Evolutionary conservation across 192 early-diverging fungal genomes (phyloP).

Genomic region (Neocallimastix lanati): DNA sequence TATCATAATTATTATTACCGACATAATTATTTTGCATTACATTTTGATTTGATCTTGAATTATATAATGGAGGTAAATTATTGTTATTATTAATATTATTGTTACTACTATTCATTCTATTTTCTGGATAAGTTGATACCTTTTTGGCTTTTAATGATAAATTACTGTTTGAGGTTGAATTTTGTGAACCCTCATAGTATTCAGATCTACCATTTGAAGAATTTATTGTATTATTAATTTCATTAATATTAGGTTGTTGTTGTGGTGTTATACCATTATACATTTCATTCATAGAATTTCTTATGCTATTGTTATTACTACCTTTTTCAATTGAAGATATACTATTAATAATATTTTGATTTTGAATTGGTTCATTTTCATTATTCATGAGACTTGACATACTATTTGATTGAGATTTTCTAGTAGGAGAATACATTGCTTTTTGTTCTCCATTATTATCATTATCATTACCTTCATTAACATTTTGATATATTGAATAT

Average conservation of each 20-base stretch:
- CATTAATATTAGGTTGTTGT: background rate
- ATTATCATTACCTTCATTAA: background rate
- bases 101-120: too few relatives aligned
- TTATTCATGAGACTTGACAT: background rate
- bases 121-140: background rate
- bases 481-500: background rate
- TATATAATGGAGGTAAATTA: background rate
- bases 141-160: background rate
- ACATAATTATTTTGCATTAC: background rate
- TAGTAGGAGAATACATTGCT: background rate
- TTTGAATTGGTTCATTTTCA: background rate
- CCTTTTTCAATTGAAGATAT: background rate
- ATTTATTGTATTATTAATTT: background rate
- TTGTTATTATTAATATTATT: background rate
- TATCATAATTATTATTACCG: background rate
- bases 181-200: background rate
- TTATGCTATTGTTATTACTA: background rate
- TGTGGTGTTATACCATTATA: background rate
- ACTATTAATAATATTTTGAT: background rate
- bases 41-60: background rate
- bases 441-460: background rate
- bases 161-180: background rate
- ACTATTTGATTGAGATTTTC: background rate
- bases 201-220: background rate
- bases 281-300: background rate